These are phyloP conservation scores for Solanum piurae DNA, from an alignment of 257 asterid species.

Conservation along the genomic window DNA sequence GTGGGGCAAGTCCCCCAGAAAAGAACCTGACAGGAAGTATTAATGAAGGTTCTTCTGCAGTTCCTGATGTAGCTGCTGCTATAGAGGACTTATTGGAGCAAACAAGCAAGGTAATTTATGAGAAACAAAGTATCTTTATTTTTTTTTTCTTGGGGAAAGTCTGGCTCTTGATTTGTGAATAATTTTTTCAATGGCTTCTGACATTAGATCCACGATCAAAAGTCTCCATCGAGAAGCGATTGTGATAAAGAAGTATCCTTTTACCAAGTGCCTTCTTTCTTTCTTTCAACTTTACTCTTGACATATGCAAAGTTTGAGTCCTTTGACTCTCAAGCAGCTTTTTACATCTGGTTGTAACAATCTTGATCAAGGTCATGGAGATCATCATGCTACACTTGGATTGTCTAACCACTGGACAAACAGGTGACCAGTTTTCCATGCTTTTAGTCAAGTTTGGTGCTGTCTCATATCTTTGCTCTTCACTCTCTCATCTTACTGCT, in stretches of 20 bases:
- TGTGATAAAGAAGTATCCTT: slow-evolving; percentile 68
- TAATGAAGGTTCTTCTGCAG: slow-evolving; percentile 27
- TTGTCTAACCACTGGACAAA: slow-evolving; percentile 59
- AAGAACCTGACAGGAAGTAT: slow-evolving; percentile 22
- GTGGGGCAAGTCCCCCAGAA: slow-evolving; percentile 17
- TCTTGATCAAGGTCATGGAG: slow-evolving; percentile 50
- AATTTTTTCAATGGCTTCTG: slow-evolving; percentile 18
- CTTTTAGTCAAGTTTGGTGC: neutral
- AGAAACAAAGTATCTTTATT: neutral
- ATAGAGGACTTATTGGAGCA: slow-evolving; percentile 88
- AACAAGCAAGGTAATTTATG: slow-evolving; percentile 61
- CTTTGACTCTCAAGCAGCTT: slow-evolving; percentile 45
- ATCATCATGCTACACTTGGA: slow-evolving; percentile 32
- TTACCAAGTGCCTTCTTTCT: neutral
- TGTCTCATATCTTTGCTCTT: neutral
- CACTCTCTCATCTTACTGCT: neutral
- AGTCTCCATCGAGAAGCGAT: slow-evolving; percentile 46
- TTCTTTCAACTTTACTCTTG: neutral
- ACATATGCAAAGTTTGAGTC: slow-evolving; percentile 12
- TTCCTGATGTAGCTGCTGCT: slow-evolving; percentile 87
- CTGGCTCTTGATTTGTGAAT: neutral
- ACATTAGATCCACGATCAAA: slow-evolving; percentile 62
- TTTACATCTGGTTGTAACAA: slow-evolving; percentile 49
- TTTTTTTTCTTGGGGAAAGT: neutral
- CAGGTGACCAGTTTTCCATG: slow-evolving; percentile 32